Conservation (phyloP, 345 rosid genomes). For the Gossypium australe region DNA sequence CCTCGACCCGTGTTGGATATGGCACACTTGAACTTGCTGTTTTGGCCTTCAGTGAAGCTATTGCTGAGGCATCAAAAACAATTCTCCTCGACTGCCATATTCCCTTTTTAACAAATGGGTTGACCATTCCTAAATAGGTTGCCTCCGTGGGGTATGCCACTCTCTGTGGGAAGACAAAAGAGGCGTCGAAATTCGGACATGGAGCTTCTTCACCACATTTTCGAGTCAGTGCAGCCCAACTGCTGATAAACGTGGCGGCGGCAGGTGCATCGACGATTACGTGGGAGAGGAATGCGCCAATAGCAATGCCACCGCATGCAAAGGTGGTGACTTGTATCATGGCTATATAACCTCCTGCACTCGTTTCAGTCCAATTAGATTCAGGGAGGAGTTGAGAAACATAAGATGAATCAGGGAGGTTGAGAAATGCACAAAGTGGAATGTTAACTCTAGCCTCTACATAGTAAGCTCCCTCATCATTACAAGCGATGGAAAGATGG, state of each 20-base stretch:
- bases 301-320: constrained; percentile 24
- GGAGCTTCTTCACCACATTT: neutral
- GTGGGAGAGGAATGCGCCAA: constrained; percentile 20
- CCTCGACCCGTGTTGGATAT: constrained; percentile 20
- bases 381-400: neutral
- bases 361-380: neutral
- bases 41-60: constrained; percentile 13
- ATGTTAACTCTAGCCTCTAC: no score
- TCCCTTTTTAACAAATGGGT: neutral
- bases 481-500: constrained; percentile 6
- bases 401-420: no score
- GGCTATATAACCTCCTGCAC: neutral
- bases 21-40: neutral
- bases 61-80: constrained; percentile 13
- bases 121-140: neutral
- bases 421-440: no score
- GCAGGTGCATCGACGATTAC: constrained; percentile 21
- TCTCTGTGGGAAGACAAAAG: constrained; percentile 4
- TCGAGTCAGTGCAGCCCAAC: constrained; percentile 16
- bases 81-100: constrained; percentile 11
- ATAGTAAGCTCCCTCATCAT: constrained; percentile 15
- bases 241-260: constrained; percentile 6
- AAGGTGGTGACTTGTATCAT: constrained; percentile 26
- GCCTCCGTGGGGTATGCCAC: neutral
- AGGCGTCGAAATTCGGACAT: neutral